Evolutionary conservation across 768 basidiomycete species (phyloP), one percentile per base, ranked within the genome.

Genomic region (Mycena polygramma): DNA sequence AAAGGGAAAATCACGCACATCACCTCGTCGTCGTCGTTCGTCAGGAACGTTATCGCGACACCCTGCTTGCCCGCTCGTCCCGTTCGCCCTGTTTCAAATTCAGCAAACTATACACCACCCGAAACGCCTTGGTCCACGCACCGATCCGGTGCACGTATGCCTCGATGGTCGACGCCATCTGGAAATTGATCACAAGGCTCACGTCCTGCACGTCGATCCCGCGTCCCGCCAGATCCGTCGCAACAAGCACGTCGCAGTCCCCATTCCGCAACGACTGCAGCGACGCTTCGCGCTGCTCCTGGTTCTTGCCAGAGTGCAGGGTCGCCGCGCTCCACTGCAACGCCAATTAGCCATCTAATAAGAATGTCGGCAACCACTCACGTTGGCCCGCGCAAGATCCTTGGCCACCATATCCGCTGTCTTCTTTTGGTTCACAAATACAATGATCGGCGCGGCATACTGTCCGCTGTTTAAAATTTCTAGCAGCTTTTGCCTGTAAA

Each of bases 361-460:
- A 36, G 54, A n/a, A 57, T 54, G 22, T 41, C 37, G 37, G 35
- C 26, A 30, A 30, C 30, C 30, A 88, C 94, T 49, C 79, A 97
- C 94, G 24, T 94, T 93, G 48, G 92, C 95, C 61, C 96, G 93
- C 57, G 92, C 91, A 2, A 99, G 85, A 77, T 98, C 97, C 79
- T 97, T 97, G 46, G 95, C 93, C 41, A 99, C 95, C 92, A 96
- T 95, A 79, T 99, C 98, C 59, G 97, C 97, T 15, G 96, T 97
- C 87, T 98, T 98, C 87, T 99, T 99, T 82, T 99, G 97, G 80
- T 99, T 99, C 85, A 98, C 97, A 82, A 99, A 99, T 22, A 96
- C 94, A 72, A 99, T 99, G 75, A 99, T 99, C 7, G 98, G 98
- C 20, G 98, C 90, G 43, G 90, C 81, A 79, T 90, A 95, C 70